A percentile compares a stretch with the other conserved stretches of the same genome.
These are phyloP conservation scores for Psilocybe azurescens DNA, from an alignment of 768 basidiomycete genomes.

Conservation along the genomic window DNA sequence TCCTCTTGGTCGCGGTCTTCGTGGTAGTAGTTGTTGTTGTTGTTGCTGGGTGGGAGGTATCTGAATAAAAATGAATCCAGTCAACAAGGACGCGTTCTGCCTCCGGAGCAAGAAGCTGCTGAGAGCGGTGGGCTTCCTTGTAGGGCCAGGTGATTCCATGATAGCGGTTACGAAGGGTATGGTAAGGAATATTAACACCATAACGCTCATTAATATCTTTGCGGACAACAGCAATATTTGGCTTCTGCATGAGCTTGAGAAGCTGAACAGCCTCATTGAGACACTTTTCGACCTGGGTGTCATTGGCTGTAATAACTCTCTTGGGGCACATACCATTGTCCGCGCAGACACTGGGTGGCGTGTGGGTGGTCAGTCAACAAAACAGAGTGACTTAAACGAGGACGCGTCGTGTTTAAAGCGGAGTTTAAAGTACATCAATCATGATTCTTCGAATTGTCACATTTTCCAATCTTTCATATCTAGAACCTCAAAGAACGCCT, in stretches of 20 bases:
- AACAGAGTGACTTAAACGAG: background rate
- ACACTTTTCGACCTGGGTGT: conserved; percentile 2
- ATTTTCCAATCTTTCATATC: too few relatives aligned
- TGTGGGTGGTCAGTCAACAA: too few relatives aligned
- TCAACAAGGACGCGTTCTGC: conserved; percentile 12
- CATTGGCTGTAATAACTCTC: conserved; percentile 4
- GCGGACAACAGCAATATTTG: background rate
- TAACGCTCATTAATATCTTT: background rate
- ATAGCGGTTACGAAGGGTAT: background rate
- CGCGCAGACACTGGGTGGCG: too few relatives aligned
- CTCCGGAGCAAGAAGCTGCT: conserved; percentile 4
- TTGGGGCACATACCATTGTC: too few relatives aligned
- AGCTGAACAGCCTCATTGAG: conserved; percentile 7
- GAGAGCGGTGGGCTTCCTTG: background rate
- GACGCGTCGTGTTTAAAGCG: background rate
- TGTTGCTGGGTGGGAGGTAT: background rate
- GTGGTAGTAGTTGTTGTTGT: too few relatives aligned
- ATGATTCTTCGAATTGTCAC: too few relatives aligned
- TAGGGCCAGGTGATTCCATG: background rate
- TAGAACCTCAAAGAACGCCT: too few relatives aligned
- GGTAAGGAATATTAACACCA: background rate
- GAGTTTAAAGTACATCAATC: background rate
- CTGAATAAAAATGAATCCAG: conserved; percentile 5
- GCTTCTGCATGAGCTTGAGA: conserved; percentile 3
- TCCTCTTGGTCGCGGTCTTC: too few relatives aligned